Evolutionary conservation across 2,329 filamentous ascomycete genomes (phyloP).

Genomic region (Chaetothyriales sp.): DNA sequence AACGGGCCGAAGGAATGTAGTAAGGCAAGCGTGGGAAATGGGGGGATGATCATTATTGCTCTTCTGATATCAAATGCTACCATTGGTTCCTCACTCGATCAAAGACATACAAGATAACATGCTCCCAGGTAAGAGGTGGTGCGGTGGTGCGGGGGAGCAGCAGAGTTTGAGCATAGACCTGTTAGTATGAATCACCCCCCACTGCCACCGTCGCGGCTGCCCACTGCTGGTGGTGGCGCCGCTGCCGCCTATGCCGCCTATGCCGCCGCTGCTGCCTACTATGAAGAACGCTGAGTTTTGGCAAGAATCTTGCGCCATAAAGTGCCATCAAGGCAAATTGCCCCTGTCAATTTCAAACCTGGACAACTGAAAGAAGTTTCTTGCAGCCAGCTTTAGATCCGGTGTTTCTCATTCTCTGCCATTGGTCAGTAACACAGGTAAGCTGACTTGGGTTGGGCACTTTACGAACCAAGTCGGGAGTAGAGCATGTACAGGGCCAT

Average conservation of each 20-base stretch:
- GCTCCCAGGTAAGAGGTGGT: not conserved
- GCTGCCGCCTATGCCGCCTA: no score
- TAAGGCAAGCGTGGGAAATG: not conserved
- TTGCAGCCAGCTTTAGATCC: conserved; percentile 20
- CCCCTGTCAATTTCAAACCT: not conserved
- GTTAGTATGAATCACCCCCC: not conserved
- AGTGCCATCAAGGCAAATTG: not conserved
- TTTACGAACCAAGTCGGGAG: conserved; percentile 68
- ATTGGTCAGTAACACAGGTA: conserved; percentile 1
- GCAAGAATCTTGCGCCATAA: not conserved
- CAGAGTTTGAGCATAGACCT: not conserved
- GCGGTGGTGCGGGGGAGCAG: no score
- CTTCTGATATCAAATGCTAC: not conserved
- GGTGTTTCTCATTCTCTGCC: conserved; percentile 63
- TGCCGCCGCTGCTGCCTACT: no score
- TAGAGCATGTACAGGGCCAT: conserved; percentile 99
- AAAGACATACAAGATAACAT: not conserved
- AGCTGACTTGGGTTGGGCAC: conserved; percentile 26
- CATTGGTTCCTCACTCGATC: not conserved
- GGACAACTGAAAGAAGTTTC: not conserved
- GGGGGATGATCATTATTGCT: not conserved
- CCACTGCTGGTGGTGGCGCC: no score
- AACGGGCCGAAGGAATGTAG: not conserved
- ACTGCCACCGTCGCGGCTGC: no score
- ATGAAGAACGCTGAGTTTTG: not conserved